Base-by-base conservation (phyloP, 2,329 filamentous ascomycete genomes). In the Fusarium pseudonygamai region DNA sequence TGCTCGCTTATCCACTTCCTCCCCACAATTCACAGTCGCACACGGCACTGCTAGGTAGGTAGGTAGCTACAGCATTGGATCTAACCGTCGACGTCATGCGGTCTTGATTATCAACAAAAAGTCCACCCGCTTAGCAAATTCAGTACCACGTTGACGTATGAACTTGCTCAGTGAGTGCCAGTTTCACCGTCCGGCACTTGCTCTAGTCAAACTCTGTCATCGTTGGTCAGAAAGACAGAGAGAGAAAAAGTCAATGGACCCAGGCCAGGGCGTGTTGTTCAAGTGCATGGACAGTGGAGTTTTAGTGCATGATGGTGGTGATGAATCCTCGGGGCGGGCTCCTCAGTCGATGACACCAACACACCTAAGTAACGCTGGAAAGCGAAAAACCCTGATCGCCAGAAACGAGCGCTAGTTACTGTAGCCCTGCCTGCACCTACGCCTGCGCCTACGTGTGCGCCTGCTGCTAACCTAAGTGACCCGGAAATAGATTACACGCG, bases 21-120 rank as follows among this genome's bases (percentile, higher is more conserved):
- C 71, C 39, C 71, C 56, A 71, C 61, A 59, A 20, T 30, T 52
- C 30, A 50, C 16, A 24, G 22, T 50, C 45, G 24, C 18, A 58
- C 42, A 49, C 34, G 22, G 60, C 47, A 61, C 30, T 53, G 30
- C 58, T 49, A 52, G 34, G 3, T 37, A 37, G 28, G 28, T 28
- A 28, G 28, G 28, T 28, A 28, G 28, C 8, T 28, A 39, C 20
- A 40, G 14, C 20, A 40, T 20, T 37, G 36, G 36, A 37, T 71
- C 67, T 67, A 56, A 73, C 40, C 61, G 43, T 60, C 71, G 73
- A 75, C 71, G 73, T 75, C 74, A 76, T 75, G 39, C 37, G 20
- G 34, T 32, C 28, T 63, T 64, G 40, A 58, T 49, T 52, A 63
- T 61, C 68, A 60, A 52, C 47, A 40, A 57, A 69, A 56, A 60